phyloP scores from a whole-genome alignment of 2,329 filamentous ascomycete genomes.

The Microascus cirrosus region DNA sequence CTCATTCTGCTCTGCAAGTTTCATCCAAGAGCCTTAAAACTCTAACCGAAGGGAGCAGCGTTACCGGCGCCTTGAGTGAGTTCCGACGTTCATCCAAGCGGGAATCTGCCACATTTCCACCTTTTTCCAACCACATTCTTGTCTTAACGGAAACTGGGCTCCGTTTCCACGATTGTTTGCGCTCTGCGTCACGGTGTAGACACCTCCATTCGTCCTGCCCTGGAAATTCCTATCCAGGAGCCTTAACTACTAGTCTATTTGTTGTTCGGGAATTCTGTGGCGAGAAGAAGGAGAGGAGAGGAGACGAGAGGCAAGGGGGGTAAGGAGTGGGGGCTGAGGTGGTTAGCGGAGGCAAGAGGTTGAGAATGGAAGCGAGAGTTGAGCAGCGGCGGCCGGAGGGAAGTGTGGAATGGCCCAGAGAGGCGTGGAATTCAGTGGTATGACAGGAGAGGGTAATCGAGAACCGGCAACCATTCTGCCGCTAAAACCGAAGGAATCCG shows the following conservation, averaged over 20 bases:
- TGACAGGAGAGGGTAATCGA: too few relatives aligned
- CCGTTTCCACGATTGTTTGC: background rate
- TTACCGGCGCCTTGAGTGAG: background rate
- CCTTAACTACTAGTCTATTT: too few relatives aligned
- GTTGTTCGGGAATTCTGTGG: background rate
- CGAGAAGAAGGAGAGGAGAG: background rate
- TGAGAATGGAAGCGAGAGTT: background rate
- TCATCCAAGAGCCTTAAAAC: too few relatives aligned
- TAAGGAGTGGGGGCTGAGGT: background rate
- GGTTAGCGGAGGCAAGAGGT: background rate
- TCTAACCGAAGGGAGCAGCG: background rate
- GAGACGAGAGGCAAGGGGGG: too few relatives aligned
- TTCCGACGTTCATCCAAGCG: background rate
- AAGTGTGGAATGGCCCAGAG: background rate
- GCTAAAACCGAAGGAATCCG: background rate
- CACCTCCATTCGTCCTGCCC: too few relatives aligned
- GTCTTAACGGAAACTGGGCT: background rate
- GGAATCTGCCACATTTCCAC: background rate
- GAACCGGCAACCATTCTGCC: too few relatives aligned
- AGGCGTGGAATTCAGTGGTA: background rate
- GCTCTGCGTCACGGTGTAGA: background rate
- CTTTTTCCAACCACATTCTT: background rate
- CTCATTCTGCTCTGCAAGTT: too few relatives aligned
- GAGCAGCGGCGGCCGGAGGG: too few relatives aligned
- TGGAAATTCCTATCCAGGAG: too few relatives aligned